These are phyloP conservation scores for Proliferodiscus dingleyae DNA, from an alignment of 2,329 filamentous ascomycete genomes.

Conservation along the genomic window DNA sequence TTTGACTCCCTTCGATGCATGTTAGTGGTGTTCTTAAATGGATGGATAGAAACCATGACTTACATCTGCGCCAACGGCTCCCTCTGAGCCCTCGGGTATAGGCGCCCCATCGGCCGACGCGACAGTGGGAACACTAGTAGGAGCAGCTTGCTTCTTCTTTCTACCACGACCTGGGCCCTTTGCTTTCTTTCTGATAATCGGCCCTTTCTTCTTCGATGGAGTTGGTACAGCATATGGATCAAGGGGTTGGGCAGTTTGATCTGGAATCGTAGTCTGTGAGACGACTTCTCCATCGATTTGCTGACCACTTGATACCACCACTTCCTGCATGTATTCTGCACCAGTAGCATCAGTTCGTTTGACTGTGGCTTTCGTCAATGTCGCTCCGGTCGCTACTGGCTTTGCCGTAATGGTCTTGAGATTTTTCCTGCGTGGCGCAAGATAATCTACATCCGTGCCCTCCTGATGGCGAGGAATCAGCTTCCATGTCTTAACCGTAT, in stretches of 20 bases:
- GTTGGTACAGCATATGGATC: slow-evolving; percentile 33
- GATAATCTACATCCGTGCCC: slow-evolving; percentile 45
- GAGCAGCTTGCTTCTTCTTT: slow-evolving; percentile 60
- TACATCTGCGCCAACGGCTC: slow-evolving; percentile 20
- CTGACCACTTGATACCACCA: slow-evolving; percentile 76
- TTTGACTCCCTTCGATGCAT: slow-evolving; percentile 22
- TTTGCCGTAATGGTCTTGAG: slow-evolving; percentile 53
- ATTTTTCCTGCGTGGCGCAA: slow-evolving; percentile 58
- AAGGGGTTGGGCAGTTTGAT: slow-evolving; percentile 43
- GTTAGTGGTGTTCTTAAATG: slow-evolving; percentile 7
- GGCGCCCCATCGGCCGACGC: slow-evolving; percentile 8
- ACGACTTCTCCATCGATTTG: slow-evolving; percentile 77
- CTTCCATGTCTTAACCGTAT: slow-evolving; percentile 56
- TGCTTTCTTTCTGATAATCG: slow-evolving; percentile 62
- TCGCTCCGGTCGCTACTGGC: slow-evolving; percentile 46
- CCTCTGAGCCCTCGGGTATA: slow-evolving; percentile 7
- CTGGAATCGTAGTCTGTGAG: slow-evolving; percentile 55
- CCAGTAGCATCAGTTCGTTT: slow-evolving; percentile 72
- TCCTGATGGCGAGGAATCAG: slow-evolving; percentile 57
- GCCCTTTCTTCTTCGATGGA: slow-evolving; percentile 52
- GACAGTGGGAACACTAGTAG: slow-evolving; percentile 23
- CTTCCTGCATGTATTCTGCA: slow-evolving; percentile 78
- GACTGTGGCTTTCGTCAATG: slow-evolving; percentile 73
- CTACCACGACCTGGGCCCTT: slow-evolving; percentile 74
- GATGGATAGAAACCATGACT: slow-evolving; percentile 9